These are phyloP conservation scores for Cercophora newfieldiana DNA, from an alignment of 495 filamentous ascomycete genomes.

Conservation along the genomic window DNA sequence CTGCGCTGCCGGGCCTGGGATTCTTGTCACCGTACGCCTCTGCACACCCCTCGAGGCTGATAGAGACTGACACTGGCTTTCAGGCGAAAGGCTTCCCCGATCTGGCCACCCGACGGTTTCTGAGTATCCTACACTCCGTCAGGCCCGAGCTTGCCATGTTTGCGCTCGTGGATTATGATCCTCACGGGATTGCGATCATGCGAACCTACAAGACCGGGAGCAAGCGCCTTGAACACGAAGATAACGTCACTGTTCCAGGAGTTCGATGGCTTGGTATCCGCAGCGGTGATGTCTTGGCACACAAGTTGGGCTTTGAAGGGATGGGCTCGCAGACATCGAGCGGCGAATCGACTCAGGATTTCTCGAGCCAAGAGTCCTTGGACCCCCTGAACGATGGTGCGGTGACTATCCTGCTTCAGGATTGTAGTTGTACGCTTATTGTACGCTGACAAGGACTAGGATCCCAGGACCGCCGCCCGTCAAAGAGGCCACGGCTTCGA, in stretches of 20 bases:
- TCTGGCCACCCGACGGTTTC: slow-evolving; percentile 72
- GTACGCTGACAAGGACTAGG: too few relatives aligned
- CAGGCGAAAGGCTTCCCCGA: slow-evolving; percentile 94
- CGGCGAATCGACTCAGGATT: slow-evolving; percentile 20
- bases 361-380: background rate
- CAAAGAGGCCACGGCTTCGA: slow-evolving; percentile 14
- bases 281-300: slow-evolving; percentile 54
- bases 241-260: slow-evolving; percentile 53
- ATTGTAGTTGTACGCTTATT: background rate
- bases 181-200: slow-evolving; percentile 83
- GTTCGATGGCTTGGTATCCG: slow-evolving; percentile 77
- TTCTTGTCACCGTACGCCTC: slow-evolving; percentile 36
- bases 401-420: background rate
- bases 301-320: background rate
- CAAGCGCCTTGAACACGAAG: slow-evolving; percentile 66
- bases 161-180: slow-evolving; percentile 80
- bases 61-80: background rate
- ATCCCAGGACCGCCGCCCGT: slow-evolving; percentile 13
- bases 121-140: slow-evolving; percentile 45
- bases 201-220: slow-evolving; percentile 89
- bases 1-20: slow-evolving; percentile 24
- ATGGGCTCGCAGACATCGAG: background rate
- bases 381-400: slow-evolving; percentile 4
- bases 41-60: background rate
- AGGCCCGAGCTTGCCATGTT: slow-evolving; percentile 53